Base-by-base conservation (phyloP, 2,329 filamentous ascomycete genomes). In the Coniochaeta sp. region DNA sequence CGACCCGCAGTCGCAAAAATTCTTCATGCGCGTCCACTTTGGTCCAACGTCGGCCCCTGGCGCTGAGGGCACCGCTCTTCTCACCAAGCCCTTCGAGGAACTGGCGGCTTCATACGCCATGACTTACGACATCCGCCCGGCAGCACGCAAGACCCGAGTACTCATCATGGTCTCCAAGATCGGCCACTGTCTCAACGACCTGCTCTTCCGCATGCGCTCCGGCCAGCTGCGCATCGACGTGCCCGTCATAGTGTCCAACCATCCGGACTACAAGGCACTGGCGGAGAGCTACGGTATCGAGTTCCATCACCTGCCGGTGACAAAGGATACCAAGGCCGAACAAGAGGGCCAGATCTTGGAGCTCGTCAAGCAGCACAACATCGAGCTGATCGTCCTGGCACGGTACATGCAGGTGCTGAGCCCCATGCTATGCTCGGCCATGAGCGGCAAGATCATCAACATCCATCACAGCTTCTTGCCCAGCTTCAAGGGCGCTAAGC, bases 141-240 rank as follows among this genome's bases (percentile, higher is more conserved):
- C 86, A 14, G 76, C 85, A 57, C 80, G 86, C 68, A 92, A 91
- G 77, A 87, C 88, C 60, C 83, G 86, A 65, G 87, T 93, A 56
- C 79, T 95, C 67, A 91, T 95, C 79, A 93, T 95, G 90, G 90
- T 93, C 32, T 93, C 89, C 69, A 93, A 93, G 78, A 93, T 91
- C 68, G 90, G 90, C 9, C 90, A 93, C 79, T 93, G 90, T 73
- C 79, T 93, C 59, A 93, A 93, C 74, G 89, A 93, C 74, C 78
- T 95, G 56, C 82, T 95, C 40, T 95, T 91, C 84, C 86, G 90
- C 60, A 83, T 88, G 69, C 88, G 87, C 73, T 87, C 86, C 19
- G 85, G 85, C 54, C 89, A 93, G 75, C 79, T 95, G 59, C 82
- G 81, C 68, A 87, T 93, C 66, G 89, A 92, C 26, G 80, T 93